A percentile compares a stretch with the other conserved stretches of the same genome.
Evolutionary conservation across 345 rosid genomes (phyloP).

Genomic region (Syzygium aromaticum): DNA sequence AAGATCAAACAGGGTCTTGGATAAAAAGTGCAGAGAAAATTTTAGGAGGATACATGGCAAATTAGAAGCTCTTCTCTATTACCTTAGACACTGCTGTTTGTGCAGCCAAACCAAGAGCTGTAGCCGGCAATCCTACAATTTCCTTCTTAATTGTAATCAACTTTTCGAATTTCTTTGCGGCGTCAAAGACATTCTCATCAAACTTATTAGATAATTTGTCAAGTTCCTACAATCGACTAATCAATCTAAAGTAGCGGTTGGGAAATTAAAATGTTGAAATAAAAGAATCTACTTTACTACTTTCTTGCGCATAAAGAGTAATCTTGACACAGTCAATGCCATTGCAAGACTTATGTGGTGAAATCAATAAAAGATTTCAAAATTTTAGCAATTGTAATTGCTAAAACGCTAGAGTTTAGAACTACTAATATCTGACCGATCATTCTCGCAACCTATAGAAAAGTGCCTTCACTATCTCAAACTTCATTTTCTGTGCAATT

Average conservation of each 20-base stretch:
- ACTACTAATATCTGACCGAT: neutral
- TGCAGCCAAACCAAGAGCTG: constrained; percentile 82
- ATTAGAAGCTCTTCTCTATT: neutral
- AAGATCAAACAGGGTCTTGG: neutral
- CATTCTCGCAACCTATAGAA: neutral
- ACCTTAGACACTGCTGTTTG: constrained; percentile 87
- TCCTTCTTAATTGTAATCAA: constrained; percentile 66
- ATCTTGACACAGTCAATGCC: neutral
- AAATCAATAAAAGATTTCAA: neutral
- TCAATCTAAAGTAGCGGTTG: neutral
- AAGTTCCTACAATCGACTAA: constrained; percentile 50
- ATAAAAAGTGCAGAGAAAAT: neutral
- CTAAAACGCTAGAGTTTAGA: neutral
- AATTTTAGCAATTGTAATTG: neutral
- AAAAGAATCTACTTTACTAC: neutral
- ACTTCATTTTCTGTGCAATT: neutral
- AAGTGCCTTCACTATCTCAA: neutral
- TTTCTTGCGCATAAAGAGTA: neutral
- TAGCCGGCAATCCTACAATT: constrained; percentile 78
- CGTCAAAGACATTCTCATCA: constrained; percentile 77
- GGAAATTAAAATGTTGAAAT: neutral
- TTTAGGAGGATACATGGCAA: neutral
- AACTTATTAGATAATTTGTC: constrained; percentile 67
- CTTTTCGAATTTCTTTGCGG: constrained; percentile 86
- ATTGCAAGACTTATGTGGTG: neutral